Evolutionary conservation across 2,329 filamentous ascomycete species (phyloP).

Genomic region (Ceratocystis colombiana): DNA sequence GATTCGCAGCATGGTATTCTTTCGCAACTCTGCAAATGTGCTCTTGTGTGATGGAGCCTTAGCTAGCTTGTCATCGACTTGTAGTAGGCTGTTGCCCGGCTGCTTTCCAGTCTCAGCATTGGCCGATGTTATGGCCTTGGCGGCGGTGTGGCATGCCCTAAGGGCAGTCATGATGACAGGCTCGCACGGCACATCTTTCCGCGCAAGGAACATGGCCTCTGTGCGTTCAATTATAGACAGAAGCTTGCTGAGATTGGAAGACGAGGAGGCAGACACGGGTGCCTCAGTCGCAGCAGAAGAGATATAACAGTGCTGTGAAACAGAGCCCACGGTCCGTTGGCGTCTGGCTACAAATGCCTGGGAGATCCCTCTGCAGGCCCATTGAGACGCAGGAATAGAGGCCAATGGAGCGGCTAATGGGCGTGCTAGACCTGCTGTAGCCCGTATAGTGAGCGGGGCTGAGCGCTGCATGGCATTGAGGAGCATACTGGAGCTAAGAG

Average conservation of each 20-base stretch:
- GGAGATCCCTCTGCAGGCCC: background rate
- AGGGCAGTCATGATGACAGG: conserved; percentile 38
- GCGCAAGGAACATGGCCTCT: conserved; percentile 37
- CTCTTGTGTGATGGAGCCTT: background rate
- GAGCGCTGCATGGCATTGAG: conserved; percentile 9
- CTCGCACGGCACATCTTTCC: conserved; percentile 39
- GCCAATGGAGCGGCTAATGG: background rate
- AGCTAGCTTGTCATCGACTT: conserved; percentile 29
- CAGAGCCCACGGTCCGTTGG: background rate
- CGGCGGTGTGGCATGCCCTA: conserved; percentile 38
- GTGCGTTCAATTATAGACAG: conserved; percentile 37
- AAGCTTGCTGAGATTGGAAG: conserved; percentile 36
- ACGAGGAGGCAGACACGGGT: conserved; percentile 26
- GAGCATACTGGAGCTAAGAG: background rate
- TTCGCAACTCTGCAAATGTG: conserved; percentile 30
- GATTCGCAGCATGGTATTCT: conserved; percentile 42
- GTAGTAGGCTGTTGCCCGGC: conserved; percentile 30
- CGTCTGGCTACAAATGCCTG: background rate
- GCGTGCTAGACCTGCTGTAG: conserved; percentile 1
- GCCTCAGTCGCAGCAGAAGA: conserved; percentile 1
- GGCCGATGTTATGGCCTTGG: conserved; percentile 36
- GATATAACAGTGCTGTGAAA: background rate
- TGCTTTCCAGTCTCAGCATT: conserved; percentile 15
- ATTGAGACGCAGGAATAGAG: background rate
- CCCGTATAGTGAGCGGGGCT: conserved; percentile 8